Percentiles rank a stretch among this genome's conserved stretches.
phyloP scores from a whole-genome alignment of 805 yeast species.

The Hemisphaericaspora nanyangensis region DNA sequence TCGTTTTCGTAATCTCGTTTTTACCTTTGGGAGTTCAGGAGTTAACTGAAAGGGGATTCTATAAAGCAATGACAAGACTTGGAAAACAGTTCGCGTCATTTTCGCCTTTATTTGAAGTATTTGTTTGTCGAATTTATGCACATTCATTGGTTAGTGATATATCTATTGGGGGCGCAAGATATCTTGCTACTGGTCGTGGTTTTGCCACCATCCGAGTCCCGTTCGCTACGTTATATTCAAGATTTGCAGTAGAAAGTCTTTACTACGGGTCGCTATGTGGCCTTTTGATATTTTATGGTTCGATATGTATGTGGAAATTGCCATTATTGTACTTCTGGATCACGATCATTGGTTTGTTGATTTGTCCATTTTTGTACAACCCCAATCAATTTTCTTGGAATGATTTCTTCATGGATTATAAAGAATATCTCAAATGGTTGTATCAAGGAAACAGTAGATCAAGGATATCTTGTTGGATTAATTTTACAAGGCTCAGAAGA shows the following conservation, averaged over 20 bases:
- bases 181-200: conserved; percentile 83
- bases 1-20: conserved; percentile 77
- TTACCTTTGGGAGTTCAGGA: conserved; percentile 78
- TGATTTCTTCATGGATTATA: conserved; percentile 70
- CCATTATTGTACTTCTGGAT: conserved; percentile 69
- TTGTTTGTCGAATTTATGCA: conserved; percentile 76
- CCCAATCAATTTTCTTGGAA: conserved; percentile 71
- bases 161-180: conserved; percentile 82
- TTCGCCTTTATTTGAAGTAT: conserved; percentile 81
- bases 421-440: conserved; percentile 49
- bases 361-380: conserved; percentile 72
- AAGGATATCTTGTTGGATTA: conserved; percentile 39
- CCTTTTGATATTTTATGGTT: conserved; percentile 51
- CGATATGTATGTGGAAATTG: conserved; percentile 59
- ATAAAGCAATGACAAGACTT: conserved; percentile 70
- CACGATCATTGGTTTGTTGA: conserved; percentile 58
- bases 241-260: conserved; percentile 66
- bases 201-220: conserved; percentile 80
- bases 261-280: conserved; percentile 58
- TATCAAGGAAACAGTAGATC: conserved; percentile 47
- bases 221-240: conserved; percentile 66
- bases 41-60: conserved; percentile 75
- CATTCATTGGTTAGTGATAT: conserved; percentile 67
- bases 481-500: conserved; percentile 47
- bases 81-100: conserved; percentile 63